These are phyloP conservation scores for Petunia hybrid DNA, from an alignment of 305 asterid genomes.

Conservation along the genomic window DNA sequence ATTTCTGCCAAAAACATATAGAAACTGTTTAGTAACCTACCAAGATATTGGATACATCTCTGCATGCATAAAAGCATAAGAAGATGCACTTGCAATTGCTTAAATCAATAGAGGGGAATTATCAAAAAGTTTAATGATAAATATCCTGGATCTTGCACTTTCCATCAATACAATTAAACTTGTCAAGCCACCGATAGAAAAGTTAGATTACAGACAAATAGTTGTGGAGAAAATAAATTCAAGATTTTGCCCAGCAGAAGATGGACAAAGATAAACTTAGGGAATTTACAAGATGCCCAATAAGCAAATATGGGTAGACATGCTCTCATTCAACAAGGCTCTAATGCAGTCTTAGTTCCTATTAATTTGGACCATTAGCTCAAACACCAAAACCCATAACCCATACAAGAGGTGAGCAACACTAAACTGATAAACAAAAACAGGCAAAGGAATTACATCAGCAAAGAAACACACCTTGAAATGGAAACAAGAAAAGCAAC, in stretches of 20 bases:
- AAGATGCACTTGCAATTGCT: slow-evolving; percentile 20
- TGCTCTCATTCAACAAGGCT: neutral
- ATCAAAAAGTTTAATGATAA: neutral
- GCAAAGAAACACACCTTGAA: slow-evolving; percentile 4
- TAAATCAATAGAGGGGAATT: neutral
- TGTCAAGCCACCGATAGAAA: neutral
- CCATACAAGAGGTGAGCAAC: neutral
- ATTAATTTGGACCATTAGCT: neutral
- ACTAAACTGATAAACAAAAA: slow-evolving; percentile 11
- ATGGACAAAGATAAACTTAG: slow-evolving; percentile 27
- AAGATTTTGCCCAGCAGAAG: slow-evolving; percentile 12
- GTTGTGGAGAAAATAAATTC: slow-evolving; percentile 14
- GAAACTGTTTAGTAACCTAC: neutral
- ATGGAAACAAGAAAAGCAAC: slow-evolving; percentile 12
- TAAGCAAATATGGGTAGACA: slow-evolving; percentile 7
- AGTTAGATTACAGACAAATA: slow-evolving; percentile 23
- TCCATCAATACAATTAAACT: neutral
- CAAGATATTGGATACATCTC: slow-evolving; percentile 17
- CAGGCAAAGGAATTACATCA: neutral
- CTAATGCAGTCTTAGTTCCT: neutral
- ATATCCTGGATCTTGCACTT: slow-evolving; percentile 1
- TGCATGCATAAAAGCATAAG: neutral
- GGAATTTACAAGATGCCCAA: neutral
- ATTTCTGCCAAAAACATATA: slow-evolving; percentile 10
- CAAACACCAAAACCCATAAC: slow-evolving; percentile 26